Base-by-base conservation (phyloP, 2,329 filamentous ascomycete genomes). In the Amylocarpus encephaloides region DNA sequence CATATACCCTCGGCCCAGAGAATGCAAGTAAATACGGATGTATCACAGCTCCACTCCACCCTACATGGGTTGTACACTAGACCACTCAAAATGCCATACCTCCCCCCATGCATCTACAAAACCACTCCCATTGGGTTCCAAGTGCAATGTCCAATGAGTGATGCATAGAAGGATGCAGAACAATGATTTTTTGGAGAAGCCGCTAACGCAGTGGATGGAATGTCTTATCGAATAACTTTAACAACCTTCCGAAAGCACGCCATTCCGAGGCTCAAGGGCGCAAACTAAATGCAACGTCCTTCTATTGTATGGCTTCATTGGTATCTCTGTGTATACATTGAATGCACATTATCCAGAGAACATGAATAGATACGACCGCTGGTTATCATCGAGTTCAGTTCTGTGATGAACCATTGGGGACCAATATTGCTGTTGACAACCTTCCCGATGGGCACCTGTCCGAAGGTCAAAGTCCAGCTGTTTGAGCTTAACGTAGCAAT, bases 191-290 rank as follows among this genome's bases (percentile, higher is more conserved):
- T 40, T 18, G 10, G 15, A 13, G 12, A 16, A 16, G 29, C 22
- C 12, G 18, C 18, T n/a, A 12, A 43, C 6, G 18, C 26, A 9
- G 7, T 26, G 2, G 10, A 6, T 19, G 6, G n/a, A 5, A 16
- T 40, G 18, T 19, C 18, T 19, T 40, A 40, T 40, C n/a, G 38
- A 19, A 15, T 19, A 15, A 16, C 13, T 36, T 16, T 19, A 40
- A 40, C 38, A 19, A 40, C 38, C 38, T 40, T 40, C 38, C 38
- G 38, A 40, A 40, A 40, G 18, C 38, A 40, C 38, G 18, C n/a
- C 18, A 40, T 40, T 40, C 34, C 34, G 34, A 36, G 34, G 34
- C 34, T 36, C 34, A 36, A 36, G 15, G 15, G 12, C 34, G 15
- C 12, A 36, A 36, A 4, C 34, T 36, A 13, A 36, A 36, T 36